These are phyloP conservation scores for Ophiocordyceps unilateralis DNA, from an alignment of 2,329 filamentous ascomycete genomes.

Conservation along the genomic window DNA sequence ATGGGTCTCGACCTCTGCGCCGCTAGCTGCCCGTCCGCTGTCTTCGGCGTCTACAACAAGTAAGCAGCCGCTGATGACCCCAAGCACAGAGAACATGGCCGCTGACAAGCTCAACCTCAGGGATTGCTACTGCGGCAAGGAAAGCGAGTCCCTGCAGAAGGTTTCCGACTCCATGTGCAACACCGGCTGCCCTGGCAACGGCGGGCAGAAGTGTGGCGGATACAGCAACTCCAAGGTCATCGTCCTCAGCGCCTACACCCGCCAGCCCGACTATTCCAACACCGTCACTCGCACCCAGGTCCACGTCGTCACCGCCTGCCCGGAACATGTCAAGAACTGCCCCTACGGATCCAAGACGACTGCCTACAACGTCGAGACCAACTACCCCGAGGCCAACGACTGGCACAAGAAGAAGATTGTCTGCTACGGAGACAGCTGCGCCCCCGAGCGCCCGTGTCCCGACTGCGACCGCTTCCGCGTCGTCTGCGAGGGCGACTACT, in stretches of 20 bases:
- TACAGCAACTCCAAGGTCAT: constrained; percentile 1
- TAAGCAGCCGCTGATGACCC: constrained; percentile 3
- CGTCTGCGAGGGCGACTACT: constrained; percentile 11
- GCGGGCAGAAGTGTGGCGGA: constrained; percentile 1
- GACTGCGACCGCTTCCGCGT: constrained; percentile 13
- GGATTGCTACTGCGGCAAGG: constrained; percentile 14
- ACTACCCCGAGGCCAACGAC: constrained; percentile 6
- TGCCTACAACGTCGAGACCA: constrained; percentile 8
- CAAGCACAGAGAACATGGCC: background rate
- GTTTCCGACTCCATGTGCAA: constrained; percentile 8
- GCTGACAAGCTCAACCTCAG: constrained; percentile 5
- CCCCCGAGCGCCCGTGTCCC: constrained; percentile 11
- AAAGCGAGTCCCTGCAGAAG: constrained; percentile 3
- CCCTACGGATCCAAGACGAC: constrained; percentile 7
- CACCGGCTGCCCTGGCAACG: constrained; percentile 12
- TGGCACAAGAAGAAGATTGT: constrained; percentile 14
- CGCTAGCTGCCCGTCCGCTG: constrained; percentile 6
- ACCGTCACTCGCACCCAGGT: background rate
- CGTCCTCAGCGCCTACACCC: background rate
- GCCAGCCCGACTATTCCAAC: background rate
- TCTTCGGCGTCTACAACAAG: constrained; percentile 11
- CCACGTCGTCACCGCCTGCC: constrained; percentile 13
- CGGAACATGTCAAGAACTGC: constrained; percentile 7
- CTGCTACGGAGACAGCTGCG: constrained; percentile 17
- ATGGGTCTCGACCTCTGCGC: constrained; percentile 12